These are phyloP conservation scores for Sporodiniella umbellata DNA, from an alignment of 371 early-diverging fungal species.

Conservation along the genomic window DNA sequence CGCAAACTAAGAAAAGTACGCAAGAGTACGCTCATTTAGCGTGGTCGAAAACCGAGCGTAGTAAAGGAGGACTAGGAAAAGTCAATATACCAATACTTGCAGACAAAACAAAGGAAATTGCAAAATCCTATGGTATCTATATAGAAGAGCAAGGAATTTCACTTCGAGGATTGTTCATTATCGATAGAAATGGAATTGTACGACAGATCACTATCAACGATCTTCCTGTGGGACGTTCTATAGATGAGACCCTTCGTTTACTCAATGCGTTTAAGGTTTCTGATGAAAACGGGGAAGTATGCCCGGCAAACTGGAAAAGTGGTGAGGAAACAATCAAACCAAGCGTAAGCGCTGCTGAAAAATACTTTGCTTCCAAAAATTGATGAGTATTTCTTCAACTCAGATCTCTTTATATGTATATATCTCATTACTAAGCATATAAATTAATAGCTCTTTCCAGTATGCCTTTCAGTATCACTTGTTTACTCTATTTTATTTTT, in stretches of 20 bases:
- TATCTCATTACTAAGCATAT: too few species aligned
- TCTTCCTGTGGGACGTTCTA: conserved; percentile 73
- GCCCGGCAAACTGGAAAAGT: conserved; percentile 89
- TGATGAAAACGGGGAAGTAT: conserved; percentile 66
- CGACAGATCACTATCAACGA: conserved; percentile 61
- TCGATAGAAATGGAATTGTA: conserved; percentile 68
- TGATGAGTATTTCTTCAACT: neutral
- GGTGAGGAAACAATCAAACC: conserved; percentile 72
- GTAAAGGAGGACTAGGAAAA: conserved; percentile 78
- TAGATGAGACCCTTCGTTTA: conserved; percentile 75
- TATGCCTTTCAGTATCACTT: neutral
- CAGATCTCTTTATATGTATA: too few species aligned
- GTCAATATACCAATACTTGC: conserved; percentile 71
- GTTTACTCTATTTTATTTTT: neutral
- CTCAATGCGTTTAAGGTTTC: conserved; percentile 78
- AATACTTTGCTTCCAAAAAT: conserved; percentile 55
- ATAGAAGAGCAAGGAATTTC: conserved; percentile 61
- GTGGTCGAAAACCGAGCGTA: conserved; percentile 69
- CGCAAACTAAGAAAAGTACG: neutral
- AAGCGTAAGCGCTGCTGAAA: conserved; percentile 71
- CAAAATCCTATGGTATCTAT: conserved; percentile 69
- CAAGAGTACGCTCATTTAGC: conserved; percentile 49
- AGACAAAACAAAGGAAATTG: conserved; percentile 71
- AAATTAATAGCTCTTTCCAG: too few species aligned
- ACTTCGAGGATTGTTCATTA: conserved; percentile 69